phyloP scores from a whole-genome alignment of 306 rosid species.

The Castanea mollissima region DNA sequence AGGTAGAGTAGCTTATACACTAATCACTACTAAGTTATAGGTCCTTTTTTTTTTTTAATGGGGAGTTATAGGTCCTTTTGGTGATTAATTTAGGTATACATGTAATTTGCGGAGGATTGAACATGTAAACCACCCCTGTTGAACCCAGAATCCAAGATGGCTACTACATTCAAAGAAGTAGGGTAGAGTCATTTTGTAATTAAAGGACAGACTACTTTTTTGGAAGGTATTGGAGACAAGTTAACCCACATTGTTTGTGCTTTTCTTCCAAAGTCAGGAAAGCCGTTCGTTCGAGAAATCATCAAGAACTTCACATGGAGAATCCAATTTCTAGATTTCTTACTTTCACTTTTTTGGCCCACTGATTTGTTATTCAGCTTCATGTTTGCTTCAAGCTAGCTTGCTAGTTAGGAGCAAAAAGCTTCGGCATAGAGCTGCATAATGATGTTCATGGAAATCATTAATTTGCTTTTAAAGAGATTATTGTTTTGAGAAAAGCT shows the following conservation, averaged over 20 bases:
- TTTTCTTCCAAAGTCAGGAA: not conserved
- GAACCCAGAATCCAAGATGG: not conserved
- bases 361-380: not conserved
- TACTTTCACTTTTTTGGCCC: not conserved
- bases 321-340: not conserved
- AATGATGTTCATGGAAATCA: not conserved
- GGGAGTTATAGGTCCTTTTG: not conserved
- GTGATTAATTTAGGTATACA: not conserved
- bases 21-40: not conserved
- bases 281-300: not conserved
- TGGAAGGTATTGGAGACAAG: not conserved
- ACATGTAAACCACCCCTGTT: slow-evolving; percentile 1
- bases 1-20: too few species aligned
- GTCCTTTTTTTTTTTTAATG: not conserved
- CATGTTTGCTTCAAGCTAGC: not conserved
- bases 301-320: not conserved
- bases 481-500: too few species aligned
- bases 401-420: not conserved
- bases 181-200: not conserved
- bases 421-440: not conserved
- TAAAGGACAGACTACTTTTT: not conserved
- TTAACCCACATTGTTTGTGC: not conserved
- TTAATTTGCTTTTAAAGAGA: too few species aligned
- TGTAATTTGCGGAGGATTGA: not conserved
- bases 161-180: not conserved